These are phyloP conservation scores for Daedalea quercina DNA, from an alignment of 768 basidiomycete species.

Conservation along the genomic window DNA sequence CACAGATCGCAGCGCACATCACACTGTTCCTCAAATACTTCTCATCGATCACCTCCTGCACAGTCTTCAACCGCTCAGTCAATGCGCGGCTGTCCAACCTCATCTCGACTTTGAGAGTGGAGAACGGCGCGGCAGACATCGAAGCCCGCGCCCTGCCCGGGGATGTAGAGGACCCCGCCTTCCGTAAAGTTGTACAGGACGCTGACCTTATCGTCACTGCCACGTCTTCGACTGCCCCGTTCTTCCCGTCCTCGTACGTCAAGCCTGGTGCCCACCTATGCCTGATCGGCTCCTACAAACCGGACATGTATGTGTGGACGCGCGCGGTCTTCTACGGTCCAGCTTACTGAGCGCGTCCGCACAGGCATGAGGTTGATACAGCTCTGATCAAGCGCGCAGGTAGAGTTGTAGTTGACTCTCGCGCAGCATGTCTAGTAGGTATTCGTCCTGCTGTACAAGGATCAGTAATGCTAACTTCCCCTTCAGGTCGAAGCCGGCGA, in stretches of 20 bases:
- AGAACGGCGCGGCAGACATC: slow-evolving; percentile 19
- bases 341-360: not conserved
- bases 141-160: slow-evolving; percentile 3
- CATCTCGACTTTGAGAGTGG: slow-evolving; percentile 18
- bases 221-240: slow-evolving; percentile 61
- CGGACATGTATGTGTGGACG: slow-evolving; percentile 43
- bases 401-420: slow-evolving; percentile 67
- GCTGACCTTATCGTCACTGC: slow-evolving; percentile 69
- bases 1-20: slow-evolving; percentile 62
- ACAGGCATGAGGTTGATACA: slow-evolving; percentile 53
- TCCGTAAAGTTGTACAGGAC: slow-evolving; percentile 25
- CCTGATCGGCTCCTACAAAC: slow-evolving; percentile 78
- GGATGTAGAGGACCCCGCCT: slow-evolving; percentile 16
- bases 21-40: slow-evolving; percentile 54
- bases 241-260: slow-evolving; percentile 67
- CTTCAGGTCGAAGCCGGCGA: slow-evolving; percentile 66
- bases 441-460: not conserved
- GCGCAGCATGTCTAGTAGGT: slow-evolving; percentile 48
- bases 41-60: slow-evolving; percentile 43
- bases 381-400: slow-evolving; percentile 50
- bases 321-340: slow-evolving; percentile 27
- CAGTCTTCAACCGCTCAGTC: slow-evolving; percentile 56
- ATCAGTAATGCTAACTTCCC: not conserved
- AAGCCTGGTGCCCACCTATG: slow-evolving; percentile 60
- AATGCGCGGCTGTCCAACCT: slow-evolving; percentile 43